Evolutionary conservation across 495 filamentous ascomycete genomes (phyloP), one percentile per base, ranked within the genome.

Genomic region (Podospora conica): DNA sequence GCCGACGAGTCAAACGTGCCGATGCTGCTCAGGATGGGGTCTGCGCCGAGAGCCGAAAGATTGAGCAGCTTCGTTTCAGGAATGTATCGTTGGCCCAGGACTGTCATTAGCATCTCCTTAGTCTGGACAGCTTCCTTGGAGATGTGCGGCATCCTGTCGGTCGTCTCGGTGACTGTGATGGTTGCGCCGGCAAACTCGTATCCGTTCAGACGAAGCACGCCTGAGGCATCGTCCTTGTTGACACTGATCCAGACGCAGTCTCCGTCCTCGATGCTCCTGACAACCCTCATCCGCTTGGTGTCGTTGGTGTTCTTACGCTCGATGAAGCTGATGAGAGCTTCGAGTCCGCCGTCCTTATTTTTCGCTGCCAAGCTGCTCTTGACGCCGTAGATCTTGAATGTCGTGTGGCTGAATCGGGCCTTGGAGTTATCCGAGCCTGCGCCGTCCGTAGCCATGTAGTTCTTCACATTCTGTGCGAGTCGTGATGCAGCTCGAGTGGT

Each of bases 11-110:
- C 82, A 77, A 97, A 96, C 40, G 93, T 87, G 23, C 92, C 91
- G 80, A 91, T 87, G 23, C 83, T 79, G 33, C 81, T 74, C 3
- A 97, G 81, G 60, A 85, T 83, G 1, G 83, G 75, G 70, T 98
- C 94, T 33, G 80, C 77, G 27, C 82, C 87, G 9, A 97, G 84
- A 9, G 84, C 83, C 15, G 90, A 93, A 0, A 98, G 84, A 70
- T 96, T 85, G 27, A 98, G 84, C 1, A 97, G 78, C 76, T 92
- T 95, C 27, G 82, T 74, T 3, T 82, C 79, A 2, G 78, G 71
- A 68, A 89, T 82, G 77, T 96, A 97, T 18, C 94, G 90, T 31
- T 80, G 82, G 56, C 78, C 79, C n/a, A 98, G 82, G 58, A 97
- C 87, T 4, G 68, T 67, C 23, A 72, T 72, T 20, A 85, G 71